Conservation (phyloP, 2,329 filamentous ascomycete species). For the Fusarium sambucinum region DNA sequence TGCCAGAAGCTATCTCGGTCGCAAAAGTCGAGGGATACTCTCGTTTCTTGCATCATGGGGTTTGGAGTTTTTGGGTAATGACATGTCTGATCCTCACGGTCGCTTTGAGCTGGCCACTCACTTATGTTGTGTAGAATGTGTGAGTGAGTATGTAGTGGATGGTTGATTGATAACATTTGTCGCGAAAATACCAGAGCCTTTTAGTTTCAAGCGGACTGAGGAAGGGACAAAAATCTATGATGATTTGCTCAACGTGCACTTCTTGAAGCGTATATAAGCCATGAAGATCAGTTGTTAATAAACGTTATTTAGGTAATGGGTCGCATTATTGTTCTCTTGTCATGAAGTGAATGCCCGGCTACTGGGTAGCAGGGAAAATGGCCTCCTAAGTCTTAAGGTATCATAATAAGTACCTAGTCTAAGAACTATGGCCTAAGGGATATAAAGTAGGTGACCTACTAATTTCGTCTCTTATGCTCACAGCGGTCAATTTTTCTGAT, state of each 20-base stretch:
- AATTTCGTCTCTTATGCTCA: too few species aligned
- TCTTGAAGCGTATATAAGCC: slow-evolving; percentile 14
- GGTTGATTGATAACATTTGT: slow-evolving; percentile 13
- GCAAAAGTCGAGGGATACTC: slow-evolving; percentile 12
- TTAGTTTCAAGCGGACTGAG: slow-evolving; percentile 19
- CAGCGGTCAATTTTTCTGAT: too few species aligned
- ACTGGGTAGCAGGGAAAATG: too few species aligned
- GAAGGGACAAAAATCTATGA: slow-evolving; percentile 4
- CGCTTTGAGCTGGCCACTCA: slow-evolving; percentile 18
- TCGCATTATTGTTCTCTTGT: not conserved
- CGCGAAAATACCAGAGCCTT: slow-evolving; percentile 38
- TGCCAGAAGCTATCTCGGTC: slow-evolving; percentile 13
- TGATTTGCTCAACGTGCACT: slow-evolving; percentile 8
- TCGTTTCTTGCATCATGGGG: slow-evolving; percentile 34
- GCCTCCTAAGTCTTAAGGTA: too few species aligned
- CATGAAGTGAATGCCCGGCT: not conserved
- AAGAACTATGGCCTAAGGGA: too few species aligned
- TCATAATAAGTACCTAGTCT: too few species aligned
- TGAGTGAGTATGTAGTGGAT: slow-evolving; percentile 2
- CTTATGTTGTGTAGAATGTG: slow-evolving; percentile 20
- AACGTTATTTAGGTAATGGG: not conserved
- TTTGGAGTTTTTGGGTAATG: slow-evolving; percentile 45
- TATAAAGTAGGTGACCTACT: too few species aligned
- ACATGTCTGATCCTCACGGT: slow-evolving; percentile 22
- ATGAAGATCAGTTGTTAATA: slow-evolving; percentile 5